Evolutionary conservation across 2,329 filamentous ascomycete genomes (phyloP).

Genomic region (Rasamsonia emersonii): DNA sequence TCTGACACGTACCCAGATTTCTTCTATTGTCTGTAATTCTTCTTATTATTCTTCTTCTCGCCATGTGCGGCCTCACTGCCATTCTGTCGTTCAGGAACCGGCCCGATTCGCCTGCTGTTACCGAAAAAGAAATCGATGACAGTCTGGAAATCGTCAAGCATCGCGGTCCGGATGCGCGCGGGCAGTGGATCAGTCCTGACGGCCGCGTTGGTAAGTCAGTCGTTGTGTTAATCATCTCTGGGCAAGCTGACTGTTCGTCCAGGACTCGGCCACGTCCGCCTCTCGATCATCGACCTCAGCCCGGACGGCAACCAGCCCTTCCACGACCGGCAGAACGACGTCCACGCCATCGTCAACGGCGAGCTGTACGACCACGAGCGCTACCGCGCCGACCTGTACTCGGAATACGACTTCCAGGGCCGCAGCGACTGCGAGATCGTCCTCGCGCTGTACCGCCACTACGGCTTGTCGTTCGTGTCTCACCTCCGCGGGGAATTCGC

Average conservation of each 20-base stretch:
- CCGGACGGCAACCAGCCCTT: slow-evolving; percentile 41
- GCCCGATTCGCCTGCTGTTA: neutral
- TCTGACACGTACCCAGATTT: no score
- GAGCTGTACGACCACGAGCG: slow-evolving; percentile 50
- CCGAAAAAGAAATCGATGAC: slow-evolving; percentile 13
- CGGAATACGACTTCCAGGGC: slow-evolving; percentile 39
- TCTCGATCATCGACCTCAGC: slow-evolving; percentile 47
- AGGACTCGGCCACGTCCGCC: slow-evolving; percentile 43
- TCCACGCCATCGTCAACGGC: slow-evolving; percentile 53
- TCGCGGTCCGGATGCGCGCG: slow-evolving; percentile 39
- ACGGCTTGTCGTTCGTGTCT: slow-evolving; percentile 39
- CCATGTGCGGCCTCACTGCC: slow-evolving; percentile 2
- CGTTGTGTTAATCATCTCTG: no score
- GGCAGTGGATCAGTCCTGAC: slow-evolving; percentile 40
- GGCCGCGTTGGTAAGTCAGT: slow-evolving; percentile 32
- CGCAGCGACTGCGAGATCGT: slow-evolving; percentile 46
- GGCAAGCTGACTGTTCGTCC: no score
- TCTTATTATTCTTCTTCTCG: no score
- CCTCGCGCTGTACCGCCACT: slow-evolving; percentile 43
- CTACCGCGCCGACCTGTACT: slow-evolving; percentile 30
- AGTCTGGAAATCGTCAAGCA: slow-evolving; percentile 35
- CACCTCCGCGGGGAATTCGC: slow-evolving; percentile 49
- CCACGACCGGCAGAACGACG: slow-evolving; percentile 25
- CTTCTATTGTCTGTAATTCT: no score
- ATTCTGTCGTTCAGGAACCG: neutral